These are phyloP conservation scores for Claviceps sp. DNA, from an alignment of 2,329 filamentous ascomycete genomes.

Conservation along the genomic window DNA sequence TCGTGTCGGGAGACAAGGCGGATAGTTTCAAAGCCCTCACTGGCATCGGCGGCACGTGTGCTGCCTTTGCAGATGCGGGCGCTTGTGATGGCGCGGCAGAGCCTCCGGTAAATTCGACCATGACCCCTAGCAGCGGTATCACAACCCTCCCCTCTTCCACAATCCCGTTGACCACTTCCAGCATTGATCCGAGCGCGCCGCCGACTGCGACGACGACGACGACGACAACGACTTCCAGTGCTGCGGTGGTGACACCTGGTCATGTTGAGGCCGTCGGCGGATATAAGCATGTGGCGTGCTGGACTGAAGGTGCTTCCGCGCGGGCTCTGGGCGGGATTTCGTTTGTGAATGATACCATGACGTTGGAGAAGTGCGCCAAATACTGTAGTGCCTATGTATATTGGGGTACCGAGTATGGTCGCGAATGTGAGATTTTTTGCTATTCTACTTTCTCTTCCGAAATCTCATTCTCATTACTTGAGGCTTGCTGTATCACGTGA, in stretches of 20 bases:
- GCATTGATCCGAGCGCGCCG: background rate
- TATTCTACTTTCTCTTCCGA: background rate
- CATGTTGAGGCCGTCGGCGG: slow-evolving; percentile 28
- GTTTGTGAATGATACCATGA: slow-evolving; percentile 35
- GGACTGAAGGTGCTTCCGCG: slow-evolving; percentile 29
- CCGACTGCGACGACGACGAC: background rate
- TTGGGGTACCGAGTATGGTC: slow-evolving; percentile 38
- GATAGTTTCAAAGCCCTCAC: slow-evolving; percentile 37
- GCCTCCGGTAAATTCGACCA: slow-evolving; percentile 8
- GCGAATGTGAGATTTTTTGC: slow-evolving; percentile 27
- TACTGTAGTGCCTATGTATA: slow-evolving; percentile 34
- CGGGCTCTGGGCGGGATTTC: slow-evolving; percentile 29
- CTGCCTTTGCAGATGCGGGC: slow-evolving; percentile 23
- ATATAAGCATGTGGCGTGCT: slow-evolving; percentile 33
- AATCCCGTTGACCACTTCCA: background rate
- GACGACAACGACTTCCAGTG: slow-evolving; percentile 16
- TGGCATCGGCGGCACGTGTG: slow-evolving; percentile 31
- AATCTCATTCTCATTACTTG: too few relatives aligned
- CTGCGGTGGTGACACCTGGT: slow-evolving; percentile 13
- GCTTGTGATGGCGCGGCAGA: slow-evolving; percentile 13
- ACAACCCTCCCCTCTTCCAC: slow-evolving; percentile 7
- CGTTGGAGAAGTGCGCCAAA: slow-evolving; percentile 31
- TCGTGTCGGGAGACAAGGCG: slow-evolving; percentile 26
- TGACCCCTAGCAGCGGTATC: slow-evolving; percentile 3
- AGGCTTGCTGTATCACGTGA: too few relatives aligned